Conservation (phyloP, 345 rosid species). For the Eucalyptus paniculata region DNA sequence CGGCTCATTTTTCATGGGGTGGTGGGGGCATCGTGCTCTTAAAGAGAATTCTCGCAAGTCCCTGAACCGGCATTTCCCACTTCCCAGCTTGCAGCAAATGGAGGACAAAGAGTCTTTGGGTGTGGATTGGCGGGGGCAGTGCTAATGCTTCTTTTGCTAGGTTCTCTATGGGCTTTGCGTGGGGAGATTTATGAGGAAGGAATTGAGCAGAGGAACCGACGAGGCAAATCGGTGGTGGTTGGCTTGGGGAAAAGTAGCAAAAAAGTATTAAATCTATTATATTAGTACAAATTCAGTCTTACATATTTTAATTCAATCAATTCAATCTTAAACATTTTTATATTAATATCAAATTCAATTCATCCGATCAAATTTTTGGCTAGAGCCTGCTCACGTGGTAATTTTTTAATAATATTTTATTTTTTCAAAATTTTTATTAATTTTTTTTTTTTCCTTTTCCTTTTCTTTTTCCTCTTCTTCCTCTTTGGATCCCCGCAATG, state of each 20-base stretch:
- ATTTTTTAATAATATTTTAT: too few relatives aligned
- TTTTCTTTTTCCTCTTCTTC: too few relatives aligned
- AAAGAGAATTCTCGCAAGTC: not conserved
- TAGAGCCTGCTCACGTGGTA: too few relatives aligned
- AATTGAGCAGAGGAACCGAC: conserved; percentile 29
- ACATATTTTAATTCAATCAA: too few relatives aligned
- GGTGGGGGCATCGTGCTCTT: not conserved
- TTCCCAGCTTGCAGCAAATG: not conserved
- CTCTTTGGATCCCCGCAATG: too few relatives aligned
- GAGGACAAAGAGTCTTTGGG: conserved; percentile 13
- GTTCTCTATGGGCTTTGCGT: conserved; percentile 32
- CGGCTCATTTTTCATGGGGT: not conserved
- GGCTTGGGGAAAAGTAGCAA: too few relatives aligned
- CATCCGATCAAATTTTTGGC: too few relatives aligned
- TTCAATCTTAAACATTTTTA: too few relatives aligned
- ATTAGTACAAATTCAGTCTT: accelerated
- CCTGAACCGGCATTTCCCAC: not conserved
- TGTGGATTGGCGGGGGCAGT: conserved; percentile 27
- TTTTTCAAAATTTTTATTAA: too few relatives aligned
- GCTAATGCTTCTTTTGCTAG: conserved; percentile 28
- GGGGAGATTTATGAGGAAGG: conserved; percentile 22
- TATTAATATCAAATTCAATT: too few relatives aligned
- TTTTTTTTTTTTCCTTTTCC: too few relatives aligned
- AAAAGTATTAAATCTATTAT: too few relatives aligned
- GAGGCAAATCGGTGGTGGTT: conserved; percentile 39